These are phyloP conservation scores for Phoenix roebelenii DNA, from an alignment of 176 grass and related monocot species.

Conservation along the genomic window DNA sequence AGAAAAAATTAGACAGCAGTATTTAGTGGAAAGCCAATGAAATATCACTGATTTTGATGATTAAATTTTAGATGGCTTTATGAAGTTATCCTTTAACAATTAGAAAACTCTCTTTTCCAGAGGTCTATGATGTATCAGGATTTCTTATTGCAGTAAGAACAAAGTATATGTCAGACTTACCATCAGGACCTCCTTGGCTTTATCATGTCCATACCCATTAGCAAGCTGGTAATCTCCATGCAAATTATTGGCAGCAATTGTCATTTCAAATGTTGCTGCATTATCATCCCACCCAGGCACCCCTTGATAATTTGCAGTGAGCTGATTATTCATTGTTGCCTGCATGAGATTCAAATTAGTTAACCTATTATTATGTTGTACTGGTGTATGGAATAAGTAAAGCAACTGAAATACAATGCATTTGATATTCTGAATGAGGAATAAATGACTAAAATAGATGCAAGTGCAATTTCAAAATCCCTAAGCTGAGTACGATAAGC, in stretches of 20 bases:
- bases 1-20: conserved; percentile 8
- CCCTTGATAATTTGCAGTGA: conserved; percentile 55
- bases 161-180: conserved; percentile 31
- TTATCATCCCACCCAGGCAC: conserved; percentile 63
- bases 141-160: too few relatives aligned
- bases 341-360: conserved; percentile 34
- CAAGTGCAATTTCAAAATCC: too few relatives aligned
- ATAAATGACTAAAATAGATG: too few relatives aligned
- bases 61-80: too few relatives aligned
- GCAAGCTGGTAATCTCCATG: conserved; percentile 90
- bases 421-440: too few relatives aligned
- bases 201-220: conserved; percentile 49
- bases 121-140: too few relatives aligned
- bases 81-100: too few relatives aligned
- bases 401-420: neutral
- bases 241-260: conserved; percentile 54
- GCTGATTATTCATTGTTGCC: conserved; percentile 51
- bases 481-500: neutral
- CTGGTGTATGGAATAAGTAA: too few relatives aligned
- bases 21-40: too few relatives aligned
- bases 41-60: too few relatives aligned
- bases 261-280: conserved; percentile 69
- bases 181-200: conserved; percentile 42
- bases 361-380: conserved; percentile 11
- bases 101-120: too few relatives aligned